phyloP scores from a whole-genome alignment of 1,284 basidiomycete species.

The Phlebopus sp. region DNA sequence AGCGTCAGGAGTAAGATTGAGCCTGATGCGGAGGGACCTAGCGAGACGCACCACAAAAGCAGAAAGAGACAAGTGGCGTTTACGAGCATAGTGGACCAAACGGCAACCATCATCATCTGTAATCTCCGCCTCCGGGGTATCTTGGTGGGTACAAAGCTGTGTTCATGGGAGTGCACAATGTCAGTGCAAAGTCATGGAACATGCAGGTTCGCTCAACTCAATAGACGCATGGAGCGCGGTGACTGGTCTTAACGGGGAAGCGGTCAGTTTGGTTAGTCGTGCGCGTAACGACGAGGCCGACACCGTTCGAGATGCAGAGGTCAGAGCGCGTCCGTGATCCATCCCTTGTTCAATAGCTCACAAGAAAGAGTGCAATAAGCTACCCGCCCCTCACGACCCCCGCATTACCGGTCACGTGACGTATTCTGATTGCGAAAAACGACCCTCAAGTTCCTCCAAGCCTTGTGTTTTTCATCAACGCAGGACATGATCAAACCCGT shows the following conservation, averaged over 20 bases:
- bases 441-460: too few relatives aligned
- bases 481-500: too few relatives aligned
- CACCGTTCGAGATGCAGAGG: constrained; percentile 31
- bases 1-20: constrained; percentile 4
- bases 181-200: not conserved
- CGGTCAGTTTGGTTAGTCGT: constrained; percentile 51
- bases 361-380: too few relatives aligned
- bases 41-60: constrained; percentile 64
- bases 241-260: constrained; percentile 56
- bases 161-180: constrained; percentile 5
- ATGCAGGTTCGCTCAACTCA: constrained; percentile 48
- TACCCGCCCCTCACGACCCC: not conserved
- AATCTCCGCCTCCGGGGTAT: constrained; percentile 79
- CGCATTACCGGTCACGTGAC: constrained; percentile 1
- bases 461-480: too few relatives aligned
- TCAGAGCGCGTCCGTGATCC: constrained; percentile 19
- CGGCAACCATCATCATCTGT: constrained; percentile 83
- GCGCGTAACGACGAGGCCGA: constrained; percentile 55
- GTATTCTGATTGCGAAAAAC: too few relatives aligned
- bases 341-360: constrained; percentile 10
- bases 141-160: constrained; percentile 68
- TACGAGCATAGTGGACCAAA: constrained; percentile 83
- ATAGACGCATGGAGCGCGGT: constrained; percentile 63
- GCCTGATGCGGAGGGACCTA: not conserved
- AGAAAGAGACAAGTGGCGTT: constrained; percentile 72